Evolutionary conservation across 225 moss, liverwort and hornwort species (phyloP), one percentile per base, ranked within the genome.

Genomic region (Asterella californica): DNA sequence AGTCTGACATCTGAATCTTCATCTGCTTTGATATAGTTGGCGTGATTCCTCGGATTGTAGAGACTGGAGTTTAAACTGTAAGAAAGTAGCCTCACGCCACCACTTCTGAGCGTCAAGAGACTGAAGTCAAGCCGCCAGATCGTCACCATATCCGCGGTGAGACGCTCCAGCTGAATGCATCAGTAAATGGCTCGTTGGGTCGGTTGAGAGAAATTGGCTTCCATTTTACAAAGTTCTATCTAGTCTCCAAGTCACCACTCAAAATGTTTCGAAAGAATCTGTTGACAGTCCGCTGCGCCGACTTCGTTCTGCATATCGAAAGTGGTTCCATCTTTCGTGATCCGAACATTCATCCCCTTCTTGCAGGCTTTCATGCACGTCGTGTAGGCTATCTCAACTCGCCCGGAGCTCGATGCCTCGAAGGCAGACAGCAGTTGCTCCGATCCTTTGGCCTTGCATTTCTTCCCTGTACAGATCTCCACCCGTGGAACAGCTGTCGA

Each of bases 341-440:
- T 70, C 70, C 86, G 76, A 5, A 64, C 79, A 60, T 87, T 87
- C 83, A 81, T 87, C 67, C 86, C 86, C 54, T 75, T 9, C 50
- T 87, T 76, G 81, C 86, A 87, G 33, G 76, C 76, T 38, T 83
- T 83, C 86, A 87, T 87, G 11, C 83, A 87, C 63, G 79, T 82
- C 8, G 86, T 87, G 72, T 87, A 73, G 15, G 81, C 86, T 36
- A 87, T 79, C 70, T 87, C 86, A 42, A 82, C 81, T 33, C 72
- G 74, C 9, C 86, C 86, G 29, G 81, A 27, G 69, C 76, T 72
- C 5, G 64, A 75, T 2, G 63, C 60, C 73, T 77, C 66, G 50
- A 86, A 83, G 29, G 61, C 27, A 7, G 78, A 36, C 2, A 86
- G 81, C 63, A 86, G 74, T 36, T 70, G 81, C 37, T 86, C 79